Evolutionary conservation across 2,329 filamentous ascomycete species (phyloP).

Genomic region (Ophiostoma tasmaniense): DNA sequence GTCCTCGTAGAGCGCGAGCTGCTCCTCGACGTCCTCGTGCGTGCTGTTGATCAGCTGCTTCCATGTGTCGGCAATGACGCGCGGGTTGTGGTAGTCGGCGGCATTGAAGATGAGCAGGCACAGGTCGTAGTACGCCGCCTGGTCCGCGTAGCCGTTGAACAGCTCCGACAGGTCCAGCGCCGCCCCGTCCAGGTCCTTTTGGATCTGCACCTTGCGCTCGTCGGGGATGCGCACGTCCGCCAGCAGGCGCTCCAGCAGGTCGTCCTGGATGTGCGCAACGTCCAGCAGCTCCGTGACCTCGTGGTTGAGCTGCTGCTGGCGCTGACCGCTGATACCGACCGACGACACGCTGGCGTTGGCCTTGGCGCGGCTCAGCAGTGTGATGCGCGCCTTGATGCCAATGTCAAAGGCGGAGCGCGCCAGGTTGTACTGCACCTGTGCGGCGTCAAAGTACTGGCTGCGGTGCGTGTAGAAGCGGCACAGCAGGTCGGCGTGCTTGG

Average conservation of each 20-base stretch:
- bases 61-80: slow-evolving; percentile 81
- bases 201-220: slow-evolving; percentile 55
- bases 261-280: slow-evolving; percentile 89
- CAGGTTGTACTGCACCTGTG: slow-evolving; percentile 73
- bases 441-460: slow-evolving; percentile 75
- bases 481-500: slow-evolving; percentile 77
- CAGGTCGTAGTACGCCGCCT: slow-evolving; percentile 81
- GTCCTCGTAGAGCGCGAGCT: slow-evolving; percentile 30
- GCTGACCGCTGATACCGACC: slow-evolving; percentile 65
- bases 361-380: slow-evolving; percentile 81
- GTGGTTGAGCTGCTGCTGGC: slow-evolving; percentile 76
- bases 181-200: slow-evolving; percentile 63
- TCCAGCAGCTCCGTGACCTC: slow-evolving; percentile 81
- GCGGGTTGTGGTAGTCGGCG: slow-evolving; percentile 81
- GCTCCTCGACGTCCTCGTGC: slow-evolving; percentile 47
- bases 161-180: slow-evolving; percentile 73
- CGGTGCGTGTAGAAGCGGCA: slow-evolving; percentile 89
- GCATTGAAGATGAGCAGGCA: slow-evolving; percentile 87
- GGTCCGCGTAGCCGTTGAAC: slow-evolving; percentile 88
- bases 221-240: slow-evolving; percentile 60
- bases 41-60: slow-evolving; percentile 66
- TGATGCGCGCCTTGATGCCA: slow-evolving; percentile 75
- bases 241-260: slow-evolving; percentile 70
- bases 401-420: slow-evolving; percentile 73
- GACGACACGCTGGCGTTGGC: slow-evolving; percentile 83